Base-by-base conservation (phyloP, 2,329 filamentous ascomycete species). In the Bretziella fagacearum region DNA sequence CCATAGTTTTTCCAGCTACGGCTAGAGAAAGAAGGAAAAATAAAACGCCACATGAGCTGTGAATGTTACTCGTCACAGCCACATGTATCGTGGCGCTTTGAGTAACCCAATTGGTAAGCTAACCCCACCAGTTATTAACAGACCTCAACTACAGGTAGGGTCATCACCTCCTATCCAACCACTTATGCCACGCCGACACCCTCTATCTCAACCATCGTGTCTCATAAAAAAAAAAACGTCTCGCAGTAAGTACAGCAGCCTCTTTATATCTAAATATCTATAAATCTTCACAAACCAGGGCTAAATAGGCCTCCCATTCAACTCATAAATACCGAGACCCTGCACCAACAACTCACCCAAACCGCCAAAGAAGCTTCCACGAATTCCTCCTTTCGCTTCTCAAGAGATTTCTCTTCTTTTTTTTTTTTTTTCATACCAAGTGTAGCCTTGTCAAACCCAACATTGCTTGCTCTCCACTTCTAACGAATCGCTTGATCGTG, bases 1-100 rank as follows among this genome's bases (percentile, higher is more conserved):
- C 6, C 15, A 32, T 32, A 26, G 26, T 15, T 25, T 44, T 30
- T 44, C 41, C 26, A 44, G 11, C 26, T 44, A n/a, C 27, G 27
- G 13, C 25, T 25, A 8, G 22, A 10, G 7, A 18, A n/a, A 22
- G 35, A 20, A 48, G 46, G 46, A 47, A 51, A 42, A 51, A 39
- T 30, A 30, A 36, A 22, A 25, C 25, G 36, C 35, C 35, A 39
- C 18, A 22, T 6, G 3, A 4, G 17, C 2, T 10, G 26, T 7
- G 2, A 23, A 36, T 35, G 7, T 36, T n/a, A n/a, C n/a, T n/a
- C n/a, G n/a, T n/a, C n/a, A n/a, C n/a, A n/a, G n/a, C n/a, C n/a
- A n/a, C n/a, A n/a, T n/a, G n/a, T n/a, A n/a, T n/a, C n/a, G 42
- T 35, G 43, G 43, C 29, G 26, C 29, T 36, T 36, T 33, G 23